phyloP scores from a whole-genome alignment of 2,329 filamentous ascomycete genomes.

The Coniochaeta hoffmannii region DNA sequence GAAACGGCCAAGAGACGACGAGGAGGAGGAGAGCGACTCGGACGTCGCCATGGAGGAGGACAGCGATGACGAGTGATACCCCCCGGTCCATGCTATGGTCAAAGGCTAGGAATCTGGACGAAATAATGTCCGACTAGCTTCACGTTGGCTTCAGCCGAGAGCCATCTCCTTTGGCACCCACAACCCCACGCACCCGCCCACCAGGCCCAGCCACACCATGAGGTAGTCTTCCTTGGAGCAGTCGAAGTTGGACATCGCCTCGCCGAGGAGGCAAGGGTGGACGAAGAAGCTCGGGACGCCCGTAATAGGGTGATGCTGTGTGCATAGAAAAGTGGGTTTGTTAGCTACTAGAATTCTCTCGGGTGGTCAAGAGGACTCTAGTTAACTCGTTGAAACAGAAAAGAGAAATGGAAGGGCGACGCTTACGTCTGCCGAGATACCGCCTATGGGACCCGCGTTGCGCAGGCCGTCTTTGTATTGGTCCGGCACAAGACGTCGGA shows the following conservation, averaged over 20 bases:
- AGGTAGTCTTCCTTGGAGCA: constrained; percentile 65
- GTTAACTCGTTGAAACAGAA: constrained; percentile 19
- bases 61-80: constrained; percentile 58
- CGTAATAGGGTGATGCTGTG: constrained; percentile 74
- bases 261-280: constrained; percentile 83
- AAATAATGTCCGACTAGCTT: neutral
- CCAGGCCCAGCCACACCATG: constrained; percentile 80
- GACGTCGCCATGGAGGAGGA: constrained; percentile 63
- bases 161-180: constrained; percentile 67
- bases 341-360: constrained; percentile 28
- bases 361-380: constrained; percentile 14
- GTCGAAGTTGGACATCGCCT: constrained; percentile 64
- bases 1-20: constrained; percentile 65
- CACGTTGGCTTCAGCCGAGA: constrained; percentile 14
- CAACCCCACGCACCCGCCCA: constrained; percentile 73
- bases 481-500: constrained; percentile 61
- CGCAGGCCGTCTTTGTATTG: constrained; percentile 56
- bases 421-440: constrained; percentile 71
- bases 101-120: constrained; percentile 5
- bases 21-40: constrained; percentile 54
- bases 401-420: constrained; percentile 12
- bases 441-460: constrained; percentile 57
- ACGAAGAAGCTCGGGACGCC: constrained; percentile 79
- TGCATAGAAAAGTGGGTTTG: constrained; percentile 27
- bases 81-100: constrained; percentile 1